Base-by-base conservation (phyloP, 169 alveolate species). In the Fabrea salina region DNA sequence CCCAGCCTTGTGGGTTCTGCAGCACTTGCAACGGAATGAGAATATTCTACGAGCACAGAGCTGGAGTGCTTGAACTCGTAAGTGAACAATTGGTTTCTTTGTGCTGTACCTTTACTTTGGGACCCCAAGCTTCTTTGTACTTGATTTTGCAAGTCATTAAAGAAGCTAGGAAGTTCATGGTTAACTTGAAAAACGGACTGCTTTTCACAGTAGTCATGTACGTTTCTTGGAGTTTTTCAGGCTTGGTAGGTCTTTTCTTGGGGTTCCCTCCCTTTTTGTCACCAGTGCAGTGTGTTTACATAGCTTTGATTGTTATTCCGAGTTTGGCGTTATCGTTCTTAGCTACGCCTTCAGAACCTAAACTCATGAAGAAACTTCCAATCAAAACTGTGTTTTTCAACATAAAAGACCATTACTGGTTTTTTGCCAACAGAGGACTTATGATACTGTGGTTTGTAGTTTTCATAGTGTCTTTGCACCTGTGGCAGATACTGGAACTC, bases 81-180 rank as follows among this genome's bases (percentile, higher is more conserved):
- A 25, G 80, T 41, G 70, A 44, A n/a, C 71, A 51, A 6, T 51
- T 85, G 4, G 82, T 71, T 30, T 66, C 89, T 2, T 22, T 85
- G n/a, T 86, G 89, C 19, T 85, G 91, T 47, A 51, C 84, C 13
- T 85, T 85, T 49, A 83, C 67, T 5, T 58, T 82, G 39, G 84
- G 74, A 8, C 72, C 84, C 27, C 40, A 82, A 6, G 51, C 81
- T 5, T 68, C 83, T 32, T 50, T 85, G 47, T 82, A 82, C 50
- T 53, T 82, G 59, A 39, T 85, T 83, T 75, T 72, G 54, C 70
- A 87, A 30, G 80, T 81, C 0, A 82, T 82, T 49, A 81, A 86
- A 59, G 89, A 85, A 51, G 83, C 89, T 0, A 54, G 91, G 43
- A 81, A 83, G 59, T 41, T 82, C 3, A 81, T 79, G 68, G 70